Percentiles rank a stretch among this genome's conserved stretches.
Conservation (phyloP, 495 filamentous ascomycete genomes). For the Parmelia sp. region DNA sequence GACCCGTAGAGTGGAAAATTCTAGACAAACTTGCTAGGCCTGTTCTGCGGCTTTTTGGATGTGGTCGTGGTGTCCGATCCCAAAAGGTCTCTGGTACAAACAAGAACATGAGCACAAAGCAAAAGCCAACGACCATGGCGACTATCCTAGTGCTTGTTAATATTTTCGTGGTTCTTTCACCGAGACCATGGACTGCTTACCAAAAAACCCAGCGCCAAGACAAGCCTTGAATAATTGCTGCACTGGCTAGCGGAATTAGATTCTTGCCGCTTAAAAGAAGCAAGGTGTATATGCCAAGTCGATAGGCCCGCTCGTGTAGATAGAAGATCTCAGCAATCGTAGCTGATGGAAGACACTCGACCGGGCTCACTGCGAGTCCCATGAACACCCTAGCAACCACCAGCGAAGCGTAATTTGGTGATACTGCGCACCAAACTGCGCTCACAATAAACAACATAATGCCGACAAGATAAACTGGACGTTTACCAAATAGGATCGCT, state of each 20-base stretch:
- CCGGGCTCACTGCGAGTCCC: slow-evolving; percentile 80
- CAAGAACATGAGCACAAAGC: slow-evolving; percentile 69
- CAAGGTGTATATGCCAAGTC: slow-evolving; percentile 92
- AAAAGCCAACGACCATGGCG: slow-evolving; percentile 74
- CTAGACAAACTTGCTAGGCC: slow-evolving; percentile 19
- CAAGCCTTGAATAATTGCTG: slow-evolving; percentile 69
- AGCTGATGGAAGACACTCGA: slow-evolving; percentile 92
- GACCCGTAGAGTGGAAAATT: slow-evolving; percentile 20
- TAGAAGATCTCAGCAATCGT: slow-evolving; percentile 97
- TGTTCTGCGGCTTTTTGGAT: slow-evolving; percentile 28
- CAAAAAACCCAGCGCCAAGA: slow-evolving; percentile 94
- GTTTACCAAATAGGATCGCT: slow-evolving; percentile 84
- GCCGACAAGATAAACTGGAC: slow-evolving; percentile 82
- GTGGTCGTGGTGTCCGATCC: slow-evolving; percentile 74
- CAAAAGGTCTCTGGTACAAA: slow-evolving; percentile 97
- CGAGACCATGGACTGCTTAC: slow-evolving; percentile 38
- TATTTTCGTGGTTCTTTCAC: not conserved
- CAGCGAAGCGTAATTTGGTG: slow-evolving; percentile 72
- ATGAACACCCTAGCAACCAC: slow-evolving; percentile 79
- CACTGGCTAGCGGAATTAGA: slow-evolving; percentile 78
- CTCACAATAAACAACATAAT: slow-evolving; percentile 69
- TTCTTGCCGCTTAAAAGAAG: slow-evolving; percentile 90
- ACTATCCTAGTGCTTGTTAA: slow-evolving; percentile 58
- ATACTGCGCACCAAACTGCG: slow-evolving; percentile 79
- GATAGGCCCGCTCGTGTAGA: slow-evolving; percentile 87